A percentile compares a stretch with the other conserved stretches of the same genome.
Conservation (phyloP, 805 yeast species). For the Zygoascus bituminiphila region DNA sequence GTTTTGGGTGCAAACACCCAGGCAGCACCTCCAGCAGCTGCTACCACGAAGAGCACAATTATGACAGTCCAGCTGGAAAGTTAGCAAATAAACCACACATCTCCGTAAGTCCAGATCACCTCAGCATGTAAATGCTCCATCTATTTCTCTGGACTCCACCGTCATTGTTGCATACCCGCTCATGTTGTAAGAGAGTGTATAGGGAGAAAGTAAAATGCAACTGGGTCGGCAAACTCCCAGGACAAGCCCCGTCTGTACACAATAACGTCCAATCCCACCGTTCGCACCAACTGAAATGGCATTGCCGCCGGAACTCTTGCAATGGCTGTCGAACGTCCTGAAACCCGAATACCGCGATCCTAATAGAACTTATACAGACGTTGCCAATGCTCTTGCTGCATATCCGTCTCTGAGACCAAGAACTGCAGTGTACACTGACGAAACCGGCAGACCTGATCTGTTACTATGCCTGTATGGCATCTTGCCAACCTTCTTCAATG, state of each 20-base stretch:
- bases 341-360: slow-evolving; percentile 54
- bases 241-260: too few relatives aligned
- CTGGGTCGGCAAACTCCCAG: slow-evolving; percentile 1
- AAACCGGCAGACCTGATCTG: slow-evolving; percentile 50
- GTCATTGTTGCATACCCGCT: slow-evolving; percentile 35
- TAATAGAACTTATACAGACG: slow-evolving; percentile 55
- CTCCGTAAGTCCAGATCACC: too few relatives aligned
- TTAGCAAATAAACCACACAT: slow-evolving; percentile 4
- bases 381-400: slow-evolving; percentile 43
- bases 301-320: slow-evolving; percentile 37
- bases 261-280: not conserved
- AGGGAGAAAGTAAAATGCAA: slow-evolving; percentile 5
- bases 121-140: too few relatives aligned
- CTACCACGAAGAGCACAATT: slow-evolving; percentile 51
- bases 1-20: slow-evolving; percentile 85
- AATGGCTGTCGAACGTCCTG: slow-evolving; percentile 53
- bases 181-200: slow-evolving; percentile 26
- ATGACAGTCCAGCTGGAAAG: slow-evolving; percentile 59
- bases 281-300: not conserved
- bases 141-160: too few relatives aligned
- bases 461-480: slow-evolving; percentile 60
- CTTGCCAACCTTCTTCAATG: slow-evolving; percentile 31
- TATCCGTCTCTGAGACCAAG: slow-evolving; percentile 53
- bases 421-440: slow-evolving; percentile 54
- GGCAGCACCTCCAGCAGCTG: slow-evolving; percentile 51